Base-by-base conservation (phyloP, 2,329 filamentous ascomycete species). In the Clarireedia paspali region DNA sequence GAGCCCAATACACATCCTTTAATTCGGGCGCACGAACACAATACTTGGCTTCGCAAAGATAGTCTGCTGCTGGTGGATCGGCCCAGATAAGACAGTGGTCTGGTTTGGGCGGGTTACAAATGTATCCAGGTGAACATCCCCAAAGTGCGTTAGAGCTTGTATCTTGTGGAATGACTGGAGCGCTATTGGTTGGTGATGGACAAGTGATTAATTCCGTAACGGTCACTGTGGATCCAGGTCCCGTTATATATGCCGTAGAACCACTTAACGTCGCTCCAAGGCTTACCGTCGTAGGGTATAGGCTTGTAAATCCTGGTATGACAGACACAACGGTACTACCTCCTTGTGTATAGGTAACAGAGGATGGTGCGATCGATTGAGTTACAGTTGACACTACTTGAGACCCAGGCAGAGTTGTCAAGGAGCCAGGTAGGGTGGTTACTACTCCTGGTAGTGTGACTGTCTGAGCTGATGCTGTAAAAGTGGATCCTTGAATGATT, bases 71-170 rank as follows among this genome's bases (percentile, higher is more conserved):
- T 6, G 74, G 74, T n/a, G 71, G 69, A 23, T 72, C 71, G 5
- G 68, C 65, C 61, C 70, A 73, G 34, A 75, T 59, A 38, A 70
- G 70, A 59, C 74, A 76, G n/a, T 65, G 59, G 2, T 65, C 64
- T 26, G 71, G 68, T 47, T 68, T 71, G 4, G 64, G 64, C 14
- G 73, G 73, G 49, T 65, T 68, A 51, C 74, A 76, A 17, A 76
- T 63, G 47, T 63, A 72, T 15, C 73, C 73, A 14, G 74, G 73
- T 38, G 70, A 66, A 56, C 74, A 76, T 42, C 74, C 74, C 71
- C 72, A 75, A 10, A 70, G 70, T 30, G 69, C 69, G 50, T 66
- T 59, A 2, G 47, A 40, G 2, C 63, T 61, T 9, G 62, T 59
- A 39, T 59, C 60, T 58, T 67, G 64, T 36, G 64, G 64, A 10